These are phyloP conservation scores for Ophiocordyceps camponoti-rufipedis DNA, from an alignment of 2,329 filamentous ascomycete species.

Conservation along the genomic window DNA sequence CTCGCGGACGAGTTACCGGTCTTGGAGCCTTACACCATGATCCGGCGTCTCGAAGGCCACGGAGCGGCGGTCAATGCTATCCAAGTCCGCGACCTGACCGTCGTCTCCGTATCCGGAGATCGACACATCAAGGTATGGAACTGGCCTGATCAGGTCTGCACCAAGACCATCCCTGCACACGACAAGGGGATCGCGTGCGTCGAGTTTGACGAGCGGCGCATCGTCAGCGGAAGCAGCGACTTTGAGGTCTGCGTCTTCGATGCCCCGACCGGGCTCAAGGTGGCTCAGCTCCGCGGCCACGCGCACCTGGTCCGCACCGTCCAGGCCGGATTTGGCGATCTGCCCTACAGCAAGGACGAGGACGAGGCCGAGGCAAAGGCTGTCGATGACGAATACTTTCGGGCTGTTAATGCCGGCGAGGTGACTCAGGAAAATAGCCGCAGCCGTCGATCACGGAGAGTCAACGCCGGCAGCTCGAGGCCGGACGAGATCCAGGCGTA, in stretches of 20 bases:
- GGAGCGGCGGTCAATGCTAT: constrained; percentile 90
- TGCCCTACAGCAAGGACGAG: constrained; percentile 68
- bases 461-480: constrained; percentile 55
- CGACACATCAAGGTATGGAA: constrained; percentile 91
- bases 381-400: constrained; percentile 60
- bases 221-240: constrained; percentile 92
- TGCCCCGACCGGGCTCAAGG: constrained; percentile 65
- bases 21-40: constrained; percentile 51
- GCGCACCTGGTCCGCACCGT: constrained; percentile 77
- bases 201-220: constrained; percentile 82
- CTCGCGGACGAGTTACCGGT: constrained; percentile 26
- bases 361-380: constrained; percentile 90
- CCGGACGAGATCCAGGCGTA: constrained; percentile 63
- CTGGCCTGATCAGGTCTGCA: constrained; percentile 59
- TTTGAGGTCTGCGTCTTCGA: constrained; percentile 95
- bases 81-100: constrained; percentile 67
- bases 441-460: constrained; percentile 20
- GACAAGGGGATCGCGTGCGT: constrained; percentile 94
- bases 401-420: constrained; percentile 32
- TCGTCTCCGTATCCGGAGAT: constrained; percentile 91
- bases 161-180: constrained; percentile 68
- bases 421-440: constrained; percentile 18
- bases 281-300: constrained; percentile 73
- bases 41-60: constrained; percentile 70
- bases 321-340: constrained; percentile 83